Conservation (phyloP, 768 basidiomycete species). For the Coprinopsis cinerea region DNA sequence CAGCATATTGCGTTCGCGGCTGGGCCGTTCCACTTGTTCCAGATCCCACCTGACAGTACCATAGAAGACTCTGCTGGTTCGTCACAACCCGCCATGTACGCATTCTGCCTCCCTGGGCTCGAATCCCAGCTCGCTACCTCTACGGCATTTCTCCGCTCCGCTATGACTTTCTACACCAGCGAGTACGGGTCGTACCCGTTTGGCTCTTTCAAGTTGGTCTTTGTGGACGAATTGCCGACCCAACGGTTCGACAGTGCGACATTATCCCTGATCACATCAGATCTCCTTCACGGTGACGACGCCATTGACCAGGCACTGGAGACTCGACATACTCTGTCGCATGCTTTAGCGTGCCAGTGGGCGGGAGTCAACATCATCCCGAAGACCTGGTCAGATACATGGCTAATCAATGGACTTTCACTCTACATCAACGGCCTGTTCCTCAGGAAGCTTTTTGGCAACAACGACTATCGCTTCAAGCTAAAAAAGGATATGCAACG, state of each 20-base stretch:
- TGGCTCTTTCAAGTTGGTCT: constrained; percentile 88
- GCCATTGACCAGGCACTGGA: constrained; percentile 93
- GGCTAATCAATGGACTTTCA: constrained; percentile 94
- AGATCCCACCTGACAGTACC: constrained; percentile 57
- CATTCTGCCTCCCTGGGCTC: constrained; percentile 89
- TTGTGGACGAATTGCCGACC: constrained; percentile 82
- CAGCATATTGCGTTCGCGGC: constrained; percentile 96
- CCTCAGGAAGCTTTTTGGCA: constrained; percentile 82
- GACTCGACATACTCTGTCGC: constrained; percentile 77
- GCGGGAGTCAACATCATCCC: constrained; percentile 93
- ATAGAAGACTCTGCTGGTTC: constrained; percentile 58
- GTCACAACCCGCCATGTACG: constrained; percentile 74
- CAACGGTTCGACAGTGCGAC: constrained; percentile 84
- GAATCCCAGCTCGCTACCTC: constrained; percentile 66
- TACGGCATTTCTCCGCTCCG: constrained; percentile 71
- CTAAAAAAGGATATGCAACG: constrained; percentile 96
- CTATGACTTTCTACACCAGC: constrained; percentile 88
- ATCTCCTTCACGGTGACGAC: constrained; percentile 81
- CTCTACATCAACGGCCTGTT: constrained; percentile 88
- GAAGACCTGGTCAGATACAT: constrained; percentile 88
- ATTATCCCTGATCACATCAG: constrained; percentile 69
- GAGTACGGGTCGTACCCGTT: constrained; percentile 97
- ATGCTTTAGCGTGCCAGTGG: constrained; percentile 95
- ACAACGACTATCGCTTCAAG: constrained; percentile 94
- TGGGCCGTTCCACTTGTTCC: constrained; percentile 83